Base-by-base conservation (phyloP, 352 stramenopile genomes). In the Pythium rhizo-oryzae region DNA sequence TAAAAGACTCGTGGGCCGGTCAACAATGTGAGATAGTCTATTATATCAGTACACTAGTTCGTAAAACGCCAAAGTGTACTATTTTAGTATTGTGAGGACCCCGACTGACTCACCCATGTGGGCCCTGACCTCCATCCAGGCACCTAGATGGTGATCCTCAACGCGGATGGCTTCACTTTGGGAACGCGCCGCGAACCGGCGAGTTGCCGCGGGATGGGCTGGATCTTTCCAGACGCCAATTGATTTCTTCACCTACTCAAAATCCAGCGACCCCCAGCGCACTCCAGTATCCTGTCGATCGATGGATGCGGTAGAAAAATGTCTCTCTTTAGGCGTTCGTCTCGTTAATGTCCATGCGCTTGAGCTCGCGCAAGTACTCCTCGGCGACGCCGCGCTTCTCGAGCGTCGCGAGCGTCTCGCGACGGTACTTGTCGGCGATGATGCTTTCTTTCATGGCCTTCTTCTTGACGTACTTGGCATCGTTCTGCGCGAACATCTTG, bases 401-500 rank as follows among this genome's bases (percentile, higher is more conserved):
- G 33, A 94, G 70, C 43, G 69, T 73, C 13, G 82, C 71, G 18
- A 94, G 67, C 28, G 86, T 89, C 43, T 91, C 80, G 12, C 75
- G 60, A 0, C 85, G 73, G 59, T 92, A 81, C 66, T 94, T 94
- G 63, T 94, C 85, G 8, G 84, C 85, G 43, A 94, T 62, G 67
- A 91, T 91, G 46, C 74, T 81, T 62, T 92, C 85, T 58, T 89
- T 90, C 58, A 87, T 72, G 24, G 66, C 67, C 63, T 91, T 92
- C 74, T 91, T 94, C 67, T 87, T 84, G 18, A 75, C 54, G 54
- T 85, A 89, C 67, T 89, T 91, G 62, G 74, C 78, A 61, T 92
- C 84, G 58, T 89, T 90, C 53, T 85, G 74, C 62, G 81, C 79
- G 39, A 90, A 87, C 67, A 90, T 70, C 62, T 85, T 89, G 46